These are phyloP conservation scores for Plantago major DNA, from an alignment of 257 asterid genomes.

Conservation along the genomic window DNA sequence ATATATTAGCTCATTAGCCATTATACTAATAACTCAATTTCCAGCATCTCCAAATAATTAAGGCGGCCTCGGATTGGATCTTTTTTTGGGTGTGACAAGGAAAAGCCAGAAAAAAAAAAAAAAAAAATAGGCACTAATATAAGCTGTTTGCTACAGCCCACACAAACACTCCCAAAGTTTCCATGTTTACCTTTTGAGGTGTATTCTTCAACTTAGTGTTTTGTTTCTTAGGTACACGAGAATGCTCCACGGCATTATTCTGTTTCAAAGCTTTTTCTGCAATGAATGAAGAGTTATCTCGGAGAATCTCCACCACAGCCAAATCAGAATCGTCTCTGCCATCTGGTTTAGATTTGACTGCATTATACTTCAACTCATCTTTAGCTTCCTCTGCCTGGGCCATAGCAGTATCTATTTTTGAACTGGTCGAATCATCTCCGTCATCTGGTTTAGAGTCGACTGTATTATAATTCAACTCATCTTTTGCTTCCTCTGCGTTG, in stretches of 20 bases:
- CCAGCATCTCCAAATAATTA: no score
- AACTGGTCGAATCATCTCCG: no score
- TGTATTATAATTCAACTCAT: conserved; percentile 20
- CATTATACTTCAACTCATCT: conserved; percentile 26
- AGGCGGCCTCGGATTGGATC: no score
- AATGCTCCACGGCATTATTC: conserved; percentile 26
- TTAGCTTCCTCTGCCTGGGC: conserved; percentile 20
- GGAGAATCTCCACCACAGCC: conserved; percentile 27
- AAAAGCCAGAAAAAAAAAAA: neutral
- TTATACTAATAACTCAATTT: no score
- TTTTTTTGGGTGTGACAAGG: no score
- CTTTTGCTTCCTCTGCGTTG: conserved; percentile 25
- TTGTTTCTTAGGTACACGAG: conserved; percentile 30
- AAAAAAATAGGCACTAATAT: neutral
- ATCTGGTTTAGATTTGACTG: conserved; percentile 23
- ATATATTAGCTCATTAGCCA: no score
- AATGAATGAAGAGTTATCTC: conserved; percentile 14
- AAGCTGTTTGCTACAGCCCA: neutral
- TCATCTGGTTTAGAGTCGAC: conserved; percentile 18
- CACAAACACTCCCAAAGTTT: neutral
- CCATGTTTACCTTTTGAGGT: conserved; percentile 48
- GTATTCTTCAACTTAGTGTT: conserved; percentile 28
- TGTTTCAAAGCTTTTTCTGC: conserved; percentile 31
- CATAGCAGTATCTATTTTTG: no score
- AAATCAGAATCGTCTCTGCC: conserved; percentile 26